A percentile compares a stretch with the other conserved stretches of the same genome.
These are phyloP conservation scores for Solanum pimpinellifolium DNA, from an alignment of 257 asterid species.

Conservation along the genomic window DNA sequence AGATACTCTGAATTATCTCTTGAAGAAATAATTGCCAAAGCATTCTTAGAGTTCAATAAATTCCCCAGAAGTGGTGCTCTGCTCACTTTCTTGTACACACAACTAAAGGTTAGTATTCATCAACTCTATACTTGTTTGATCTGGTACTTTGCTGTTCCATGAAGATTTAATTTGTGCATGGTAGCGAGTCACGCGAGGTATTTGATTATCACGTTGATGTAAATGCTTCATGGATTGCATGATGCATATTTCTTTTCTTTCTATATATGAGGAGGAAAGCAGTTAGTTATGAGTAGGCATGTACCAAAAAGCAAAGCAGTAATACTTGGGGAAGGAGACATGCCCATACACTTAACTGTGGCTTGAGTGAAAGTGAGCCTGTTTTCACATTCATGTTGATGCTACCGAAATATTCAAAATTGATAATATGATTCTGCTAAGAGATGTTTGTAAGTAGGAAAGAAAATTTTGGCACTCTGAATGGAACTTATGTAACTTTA, in stretches of 20 bases:
- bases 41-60: conserved; percentile 36
- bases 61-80: conserved; percentile 81
- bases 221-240: background rate
- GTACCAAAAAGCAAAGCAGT: background rate
- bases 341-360: background rate
- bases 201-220: background rate
- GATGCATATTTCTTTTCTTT: background rate
- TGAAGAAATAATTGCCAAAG: conserved; percentile 41
- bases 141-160: background rate
- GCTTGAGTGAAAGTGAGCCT: background rate
- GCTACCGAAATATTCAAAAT: background rate
- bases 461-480: background rate
- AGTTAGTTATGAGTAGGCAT: background rate
- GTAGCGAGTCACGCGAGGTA: background rate
- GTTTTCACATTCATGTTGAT: background rate
- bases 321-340: background rate
- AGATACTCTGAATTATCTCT: conserved; percentile 45
- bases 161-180: background rate
- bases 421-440: background rate
- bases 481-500: background rate
- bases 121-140: background rate
- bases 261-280: background rate
- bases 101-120: conserved; percentile 60
- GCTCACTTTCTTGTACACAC: conserved; percentile 67
- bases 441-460: background rate